phyloP scores from a whole-genome alignment of 1,284 basidiomycete genomes.

The Heliocybe sulcata region DNA sequence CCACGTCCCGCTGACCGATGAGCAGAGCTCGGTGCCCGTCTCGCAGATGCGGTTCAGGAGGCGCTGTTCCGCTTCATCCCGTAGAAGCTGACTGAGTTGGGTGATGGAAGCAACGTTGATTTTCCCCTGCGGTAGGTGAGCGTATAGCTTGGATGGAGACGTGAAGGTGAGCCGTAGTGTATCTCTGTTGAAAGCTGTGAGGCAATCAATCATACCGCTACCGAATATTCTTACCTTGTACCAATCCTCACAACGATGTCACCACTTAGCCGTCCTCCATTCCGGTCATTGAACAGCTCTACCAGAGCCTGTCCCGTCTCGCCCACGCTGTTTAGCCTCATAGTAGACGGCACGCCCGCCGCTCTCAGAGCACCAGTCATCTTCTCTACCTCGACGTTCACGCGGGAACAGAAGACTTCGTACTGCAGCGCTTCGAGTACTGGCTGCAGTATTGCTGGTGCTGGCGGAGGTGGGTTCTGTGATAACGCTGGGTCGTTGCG shows the following conservation, averaged over 20 bases:
- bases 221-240: slow-evolving; percentile 35
- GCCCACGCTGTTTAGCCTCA: slow-evolving; percentile 57
- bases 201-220: neutral
- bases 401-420: slow-evolving; percentile 57
- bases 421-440: slow-evolving; percentile 74
- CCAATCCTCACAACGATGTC: slow-evolving; percentile 65
- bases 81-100: slow-evolving; percentile 66
- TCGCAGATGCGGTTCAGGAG: slow-evolving; percentile 61
- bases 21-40: slow-evolving; percentile 49
- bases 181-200: slow-evolving; percentile 33
- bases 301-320: slow-evolving; percentile 58
- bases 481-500: slow-evolving; percentile 15
- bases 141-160: slow-evolving; percentile 64
- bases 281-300: slow-evolving; percentile 27
- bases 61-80: slow-evolving; percentile 64
- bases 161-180: slow-evolving; percentile 65
- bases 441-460: slow-evolving; percentile 44
- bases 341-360: slow-evolving; percentile 48
- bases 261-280: slow-evolving; percentile 41
- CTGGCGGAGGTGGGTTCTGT: slow-evolving; percentile 16
- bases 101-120: slow-evolving; percentile 63
- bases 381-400: slow-evolving; percentile 48
- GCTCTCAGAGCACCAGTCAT: slow-evolving; percentile 38
- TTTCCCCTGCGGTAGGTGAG: slow-evolving; percentile 70
- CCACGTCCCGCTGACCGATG: slow-evolving; percentile 58